A percentile compares a stretch with the other conserved stretches of the same genome.
phyloP scores from a whole-genome alignment of 2,329 filamentous ascomycete genomes.

The Fusarium transvaalense region DNA sequence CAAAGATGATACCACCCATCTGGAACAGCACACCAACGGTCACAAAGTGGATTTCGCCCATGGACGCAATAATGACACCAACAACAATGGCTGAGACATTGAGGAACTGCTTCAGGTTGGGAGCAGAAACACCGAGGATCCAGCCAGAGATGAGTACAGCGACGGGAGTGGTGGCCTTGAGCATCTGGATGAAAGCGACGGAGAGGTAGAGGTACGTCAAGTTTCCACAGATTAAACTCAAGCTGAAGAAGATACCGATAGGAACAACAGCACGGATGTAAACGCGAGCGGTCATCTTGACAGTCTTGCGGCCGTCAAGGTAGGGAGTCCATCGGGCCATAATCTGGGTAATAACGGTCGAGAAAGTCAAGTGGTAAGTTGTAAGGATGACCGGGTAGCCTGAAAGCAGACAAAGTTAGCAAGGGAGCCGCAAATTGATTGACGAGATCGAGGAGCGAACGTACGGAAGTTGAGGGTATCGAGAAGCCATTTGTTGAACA shows the following conservation, averaged over 20 bases:
- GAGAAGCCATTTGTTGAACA: slow-evolving; percentile 99
- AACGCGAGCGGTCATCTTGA: slow-evolving; percentile 96
- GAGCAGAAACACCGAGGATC: slow-evolving; percentile 84
- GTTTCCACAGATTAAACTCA: slow-evolving; percentile 97
- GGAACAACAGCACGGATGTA: slow-evolving; percentile 95
- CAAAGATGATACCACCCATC: slow-evolving; percentile 81
- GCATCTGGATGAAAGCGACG: slow-evolving; percentile 98
- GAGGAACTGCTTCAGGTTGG: slow-evolving; percentile 86
- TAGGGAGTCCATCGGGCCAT: slow-evolving; percentile 89
- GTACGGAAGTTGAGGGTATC: slow-evolving; percentile 82
- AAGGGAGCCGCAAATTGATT: slow-evolving; percentile 10
- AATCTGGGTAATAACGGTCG: slow-evolving; percentile 93
- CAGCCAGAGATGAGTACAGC: slow-evolving; percentile 92
- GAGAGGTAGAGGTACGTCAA: slow-evolving; percentile 94
- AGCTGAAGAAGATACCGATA: slow-evolving; percentile 94
- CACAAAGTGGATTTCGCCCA: slow-evolving; percentile 96
- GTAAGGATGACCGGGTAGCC: slow-evolving; percentile 85
- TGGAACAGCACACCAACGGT: slow-evolving; percentile 84
- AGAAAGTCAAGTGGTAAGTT: slow-evolving; percentile 95
- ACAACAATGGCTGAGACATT: slow-evolving; percentile 96
- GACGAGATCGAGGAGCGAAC: slow-evolving; percentile 37
- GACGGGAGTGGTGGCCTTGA: slow-evolving; percentile 97
- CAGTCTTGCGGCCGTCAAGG: slow-evolving; percentile 93
- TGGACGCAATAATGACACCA: slow-evolving; percentile 92
- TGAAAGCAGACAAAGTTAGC: slow-evolving; percentile 52